Base-by-base conservation (phyloP, 352 stramenopile species). In the Albugo candida region DNA sequence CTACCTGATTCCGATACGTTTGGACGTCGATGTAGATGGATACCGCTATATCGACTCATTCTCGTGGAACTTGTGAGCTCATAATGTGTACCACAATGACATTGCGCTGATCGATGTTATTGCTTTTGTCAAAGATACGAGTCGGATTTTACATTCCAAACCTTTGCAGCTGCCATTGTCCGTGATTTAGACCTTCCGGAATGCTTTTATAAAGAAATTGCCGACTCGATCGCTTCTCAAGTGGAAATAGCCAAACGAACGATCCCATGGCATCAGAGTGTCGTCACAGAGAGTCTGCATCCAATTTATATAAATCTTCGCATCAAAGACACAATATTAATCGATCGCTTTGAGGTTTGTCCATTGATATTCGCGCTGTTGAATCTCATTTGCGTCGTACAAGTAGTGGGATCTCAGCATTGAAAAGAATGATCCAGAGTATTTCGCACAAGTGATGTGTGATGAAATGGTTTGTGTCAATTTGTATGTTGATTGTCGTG, bases 31-130 rank as follows among this genome's bases (percentile, higher is more conserved):
- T 36, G 58, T 83, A 21, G 75, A 87, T 49, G 75, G 75, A 12
- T 81, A 81, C 48, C 70, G 75, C 36, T 87, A 81, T 63, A 82
- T 87, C 40, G 75, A 87, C 45, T 83, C 71, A 18, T 81, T 87
- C 44, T 71, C 63, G 24, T 84, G 71, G 71, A 87, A 84, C 47
- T 41, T 82, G 66, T 84, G 61, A 21, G 20, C 20, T 48, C 43
- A 10, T 10, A 24, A 48, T 27, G 2, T 24, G 6, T 45, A 41
- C 56, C n/a, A n/a, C 41, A 49, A 12, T 42, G 19, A 31, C 13
- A 21, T 49, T 17, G 16, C 24, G 3, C 19, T 21, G 36, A 36
- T 48, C 45, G 2, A 10, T 3, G 8, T 8, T 31, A 10, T 27
- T 8, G 11, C 5, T n/a, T 24, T 6, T 31, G 24, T 47, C 11